phyloP scores from a whole-genome alignment of 73 alveolate species.

The Paramecium pentaurelia region DNA sequence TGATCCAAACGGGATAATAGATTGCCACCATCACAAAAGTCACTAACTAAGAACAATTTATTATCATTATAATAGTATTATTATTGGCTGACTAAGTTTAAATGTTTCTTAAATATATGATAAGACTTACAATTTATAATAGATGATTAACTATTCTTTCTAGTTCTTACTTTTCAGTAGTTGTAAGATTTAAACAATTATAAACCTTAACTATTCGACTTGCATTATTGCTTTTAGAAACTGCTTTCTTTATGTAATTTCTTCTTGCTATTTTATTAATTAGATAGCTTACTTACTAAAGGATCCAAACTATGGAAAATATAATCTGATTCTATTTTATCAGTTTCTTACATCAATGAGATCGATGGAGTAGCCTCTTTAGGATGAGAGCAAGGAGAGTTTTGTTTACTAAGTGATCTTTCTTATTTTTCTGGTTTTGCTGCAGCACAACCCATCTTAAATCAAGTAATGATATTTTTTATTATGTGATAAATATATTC shows the following conservation, averaged over 20 bases:
- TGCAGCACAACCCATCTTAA: not conserved
- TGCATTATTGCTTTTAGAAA: not conserved
- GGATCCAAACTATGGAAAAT: not conserved
- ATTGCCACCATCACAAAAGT: conserved; percentile 37
- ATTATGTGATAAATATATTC: not conserved
- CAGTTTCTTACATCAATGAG: not conserved
- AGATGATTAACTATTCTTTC: not conserved
- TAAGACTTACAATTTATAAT: not conserved
- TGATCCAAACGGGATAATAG: not conserved
- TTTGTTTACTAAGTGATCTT: not conserved
- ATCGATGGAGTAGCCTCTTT: not conserved
- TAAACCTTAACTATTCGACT: not conserved
- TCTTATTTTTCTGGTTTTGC: not conserved
- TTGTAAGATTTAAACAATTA: not conserved
- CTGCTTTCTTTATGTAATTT: not conserved
- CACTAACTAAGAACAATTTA: not conserved
- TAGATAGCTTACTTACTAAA: not conserved
- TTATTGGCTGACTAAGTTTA: not conserved
- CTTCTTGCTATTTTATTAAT: not conserved
- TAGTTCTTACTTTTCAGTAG: not conserved
- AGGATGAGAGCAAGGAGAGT: not conserved
- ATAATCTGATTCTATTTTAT: not conserved
- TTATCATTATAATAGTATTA: not conserved
- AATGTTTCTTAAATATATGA: not conserved
- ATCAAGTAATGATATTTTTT: not conserved